Evolutionary conservation across 2,329 filamentous ascomycete species (phyloP), one percentile per base, ranked within the genome.

Genomic region (Nemania diffusa): DNA sequence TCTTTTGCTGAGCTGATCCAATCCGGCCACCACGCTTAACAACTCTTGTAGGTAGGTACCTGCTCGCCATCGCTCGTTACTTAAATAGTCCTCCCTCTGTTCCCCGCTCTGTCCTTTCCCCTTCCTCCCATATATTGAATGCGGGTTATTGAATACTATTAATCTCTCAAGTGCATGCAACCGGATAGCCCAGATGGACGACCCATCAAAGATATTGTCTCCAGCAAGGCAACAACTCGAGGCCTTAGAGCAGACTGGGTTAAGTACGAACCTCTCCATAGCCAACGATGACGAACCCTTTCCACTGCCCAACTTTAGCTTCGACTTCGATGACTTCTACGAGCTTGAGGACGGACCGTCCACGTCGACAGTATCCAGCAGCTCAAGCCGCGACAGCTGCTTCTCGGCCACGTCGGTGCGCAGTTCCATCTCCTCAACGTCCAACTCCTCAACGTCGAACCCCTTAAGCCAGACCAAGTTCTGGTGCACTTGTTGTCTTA

Each of bases 401-500:
- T 76, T 78, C 66, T 78, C 76, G 52, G 71, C 74, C 15, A 62
- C 69, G 3, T 78, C 77, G 13, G 69, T 69, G 15, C 73, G 73
- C 63, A 78, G 74, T 53, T 77, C 76, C 17, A 66, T 75, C 56
- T 78, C 77, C 3, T n/a, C n/a, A n/a, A n/a, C n/a, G n/a, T n/a
- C n/a, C n/a, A n/a, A n/a, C n/a, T n/a, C n/a, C n/a, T 75, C 76
- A 6, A 62, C 72, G 51, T 26, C 61, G 34, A 67, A 66, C 40
- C 69, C 70, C 7, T 56, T 71, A 53, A 69, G 63, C 34, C 75
- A 76, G 27, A 72, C 75, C 48, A 76, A 74, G 58, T 77, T 76
- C 67, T 79, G 73, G 77, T 84, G 81, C 71, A 84, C 81, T 0
- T 81, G 81, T 37, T 84, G 83, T 77, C n/a, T n/a, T n/a, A n/a